Evolutionary conservation across 2,329 filamentous ascomycete genomes (phyloP), one percentile per base, ranked within the genome.

Genomic region (Cercospora sesami): DNA sequence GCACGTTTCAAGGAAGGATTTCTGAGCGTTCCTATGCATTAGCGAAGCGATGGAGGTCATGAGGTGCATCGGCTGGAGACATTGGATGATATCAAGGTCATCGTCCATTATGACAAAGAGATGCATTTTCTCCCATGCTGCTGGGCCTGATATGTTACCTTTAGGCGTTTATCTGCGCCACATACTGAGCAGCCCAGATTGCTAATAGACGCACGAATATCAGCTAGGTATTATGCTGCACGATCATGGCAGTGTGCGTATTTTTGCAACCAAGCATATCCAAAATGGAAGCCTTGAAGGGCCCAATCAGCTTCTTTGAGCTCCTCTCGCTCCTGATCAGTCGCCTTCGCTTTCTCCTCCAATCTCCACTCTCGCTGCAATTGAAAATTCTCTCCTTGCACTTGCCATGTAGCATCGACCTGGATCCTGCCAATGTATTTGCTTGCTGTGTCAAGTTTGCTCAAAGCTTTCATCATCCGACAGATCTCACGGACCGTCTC

Each of bases 401-500:
- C 28, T n/a, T 16, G 60, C 62, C 69, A 71, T 14, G 48, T 28
- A 8, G 66, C 63, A 8, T 30, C 60, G 16, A 69, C 69, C 1
- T 57, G 60, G 12, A 72, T 64, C n/a, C 30, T 65, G 1, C 69
- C 67, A 21, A 72, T 65, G 36, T 69, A 71, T 18, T 42, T 39
- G 21, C 63, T 61, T 16, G 68, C 71, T 16, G 71, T 72, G 21
- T 72, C 64, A 18, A 72, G 60, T 63, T 61, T 64, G 16, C 67
- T 63, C 31, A 74, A 48, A 16, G 60, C 66, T 64, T 72, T 71
- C 60, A 73, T 60, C 66, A 68, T 68, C 2, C 65, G 62, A 30
- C 72, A 72, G 10, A 73, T 69, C 53, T 72, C 71, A 26, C 67
- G 63, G 1, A 68, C 62, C 2, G 72, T 68, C 4, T 51, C 51